Evolutionary conservation across 129 eudicot genomes (phyloP).

Genomic region (Arctium minus): DNA sequence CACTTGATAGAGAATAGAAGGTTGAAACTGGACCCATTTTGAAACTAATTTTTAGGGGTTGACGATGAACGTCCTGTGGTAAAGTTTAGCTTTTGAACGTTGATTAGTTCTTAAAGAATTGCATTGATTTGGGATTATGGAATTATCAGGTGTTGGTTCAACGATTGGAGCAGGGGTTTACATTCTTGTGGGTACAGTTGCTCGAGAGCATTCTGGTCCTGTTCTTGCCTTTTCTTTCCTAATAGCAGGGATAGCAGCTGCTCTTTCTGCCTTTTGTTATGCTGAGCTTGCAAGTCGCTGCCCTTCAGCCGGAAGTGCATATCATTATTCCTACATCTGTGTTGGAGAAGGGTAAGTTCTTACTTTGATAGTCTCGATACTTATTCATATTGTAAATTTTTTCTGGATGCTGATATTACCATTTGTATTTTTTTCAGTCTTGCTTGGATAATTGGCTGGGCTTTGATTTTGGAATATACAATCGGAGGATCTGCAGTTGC

Average conservation of each 20-base stretch:
- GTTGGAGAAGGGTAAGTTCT: conserved; percentile 88
- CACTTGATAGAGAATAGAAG: neutral
- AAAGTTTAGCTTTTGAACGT: neutral
- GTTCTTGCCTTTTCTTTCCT: conserved; percentile 86
- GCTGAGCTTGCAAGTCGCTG: conserved; percentile 99
- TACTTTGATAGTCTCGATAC: neutral
- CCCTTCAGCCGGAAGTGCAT: conserved; percentile 99
- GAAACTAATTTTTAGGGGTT: neutral
- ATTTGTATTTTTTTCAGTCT: conserved; percentile 42
- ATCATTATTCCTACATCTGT: conserved; percentile 94
- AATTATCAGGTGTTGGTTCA: conserved; percentile 81
- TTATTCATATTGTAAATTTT: neutral
- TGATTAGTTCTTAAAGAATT: neutral
- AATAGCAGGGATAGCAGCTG: conserved; percentile 99
- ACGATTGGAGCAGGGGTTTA: conserved; percentile 99
- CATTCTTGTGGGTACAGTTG: conserved; percentile 97
- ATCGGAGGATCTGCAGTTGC: conserved; percentile 98
- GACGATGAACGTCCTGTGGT: neutral
- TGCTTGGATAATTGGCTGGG: conserved; percentile 99
- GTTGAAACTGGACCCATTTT: neutral
- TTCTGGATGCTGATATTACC: conserved; percentile 11
- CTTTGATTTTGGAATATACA: conserved; percentile 90
- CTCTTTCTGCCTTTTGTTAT: conserved; percentile 95
- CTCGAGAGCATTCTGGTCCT: conserved; percentile 95
- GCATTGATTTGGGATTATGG: neutral